Evolutionary conservation across 2,329 filamentous ascomycete genomes (phyloP).

Genomic region (Phyllosticta paracitricarpa): DNA sequence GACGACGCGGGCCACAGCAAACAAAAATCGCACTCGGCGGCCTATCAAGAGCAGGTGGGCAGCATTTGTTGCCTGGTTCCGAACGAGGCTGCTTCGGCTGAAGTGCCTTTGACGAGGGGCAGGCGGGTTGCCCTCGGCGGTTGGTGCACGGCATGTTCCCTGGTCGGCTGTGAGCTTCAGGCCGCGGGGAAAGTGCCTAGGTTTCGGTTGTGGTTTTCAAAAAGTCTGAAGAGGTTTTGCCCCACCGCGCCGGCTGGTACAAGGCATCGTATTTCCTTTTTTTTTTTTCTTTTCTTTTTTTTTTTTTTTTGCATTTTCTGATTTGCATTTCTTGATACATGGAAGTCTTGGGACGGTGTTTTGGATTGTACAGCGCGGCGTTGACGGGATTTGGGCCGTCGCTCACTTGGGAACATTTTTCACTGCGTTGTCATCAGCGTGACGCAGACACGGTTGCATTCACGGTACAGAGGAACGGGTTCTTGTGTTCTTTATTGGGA

Average conservation of each 20-base stretch:
- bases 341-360: neutral
- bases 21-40: slow-evolving; percentile 27
- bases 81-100: slow-evolving; percentile 45
- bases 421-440: neutral
- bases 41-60: slow-evolving; percentile 39
- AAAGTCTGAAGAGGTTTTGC: neutral
- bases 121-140: neutral
- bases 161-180: neutral
- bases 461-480: neutral
- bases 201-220: neutral
- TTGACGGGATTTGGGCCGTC: slow-evolving; percentile 3
- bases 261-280: neutral
- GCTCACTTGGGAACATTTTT: slow-evolving; percentile 1
- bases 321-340: neutral
- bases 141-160: neutral
- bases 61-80: slow-evolving; percentile 47
- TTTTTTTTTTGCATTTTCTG: neutral
- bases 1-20: slow-evolving; percentile 20
- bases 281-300: neutral
- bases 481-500: neutral
- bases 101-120: slow-evolving; percentile 16
- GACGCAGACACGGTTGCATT: neutral
- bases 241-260: neutral
- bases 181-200: neutral
- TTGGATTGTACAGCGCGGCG: slow-evolving; percentile 9